Conservation (phyloP, 2,329 filamentous ascomycete genomes). For the Calonectria montana region DNA sequence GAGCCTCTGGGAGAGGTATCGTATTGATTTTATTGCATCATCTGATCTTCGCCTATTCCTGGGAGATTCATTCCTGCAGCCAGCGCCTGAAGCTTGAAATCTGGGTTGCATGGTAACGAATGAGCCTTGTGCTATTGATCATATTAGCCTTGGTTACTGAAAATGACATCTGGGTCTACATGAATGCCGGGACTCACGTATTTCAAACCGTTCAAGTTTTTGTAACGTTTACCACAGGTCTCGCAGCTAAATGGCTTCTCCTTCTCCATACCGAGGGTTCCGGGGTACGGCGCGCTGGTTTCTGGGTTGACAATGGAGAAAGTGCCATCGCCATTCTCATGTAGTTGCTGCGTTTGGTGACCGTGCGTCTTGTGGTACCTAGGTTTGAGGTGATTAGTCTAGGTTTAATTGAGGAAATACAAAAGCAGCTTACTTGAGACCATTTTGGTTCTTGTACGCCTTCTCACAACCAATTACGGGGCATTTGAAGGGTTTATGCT, state of each 20-base stretch:
- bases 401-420: background rate
- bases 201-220: conserved; percentile 98
- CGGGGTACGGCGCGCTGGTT: conserved; percentile 92
- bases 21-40: conserved; percentile 45
- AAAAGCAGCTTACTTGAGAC: conserved; percentile 79
- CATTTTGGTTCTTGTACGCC: conserved; percentile 99
- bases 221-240: conserved; percentile 97
- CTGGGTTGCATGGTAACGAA: conserved; percentile 90
- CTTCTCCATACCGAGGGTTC: conserved; percentile 99
- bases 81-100: conserved; percentile 65
- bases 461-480: conserved; percentile 99
- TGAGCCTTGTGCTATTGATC: conserved; percentile 75
- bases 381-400: conserved; percentile 27
- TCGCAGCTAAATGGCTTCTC: conserved; percentile 99
- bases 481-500: conserved; percentile 97
- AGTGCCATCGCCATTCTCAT: conserved; percentile 96
- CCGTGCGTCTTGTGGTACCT: conserved; percentile 85
- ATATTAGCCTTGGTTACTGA: conserved; percentile 45
- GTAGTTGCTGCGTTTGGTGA: conserved; percentile 95
- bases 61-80: conserved; percentile 57
- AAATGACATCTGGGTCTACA: too few species aligned
- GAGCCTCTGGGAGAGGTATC: background rate
- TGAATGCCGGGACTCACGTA: conserved; percentile 68
- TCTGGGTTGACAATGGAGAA: conserved; percentile 98
- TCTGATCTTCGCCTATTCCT: conserved; percentile 59